Evolutionary conservation across 225 moss, liverwort and hornwort genomes (phyloP).

Genomic region (Straminergon stramineum): DNA sequence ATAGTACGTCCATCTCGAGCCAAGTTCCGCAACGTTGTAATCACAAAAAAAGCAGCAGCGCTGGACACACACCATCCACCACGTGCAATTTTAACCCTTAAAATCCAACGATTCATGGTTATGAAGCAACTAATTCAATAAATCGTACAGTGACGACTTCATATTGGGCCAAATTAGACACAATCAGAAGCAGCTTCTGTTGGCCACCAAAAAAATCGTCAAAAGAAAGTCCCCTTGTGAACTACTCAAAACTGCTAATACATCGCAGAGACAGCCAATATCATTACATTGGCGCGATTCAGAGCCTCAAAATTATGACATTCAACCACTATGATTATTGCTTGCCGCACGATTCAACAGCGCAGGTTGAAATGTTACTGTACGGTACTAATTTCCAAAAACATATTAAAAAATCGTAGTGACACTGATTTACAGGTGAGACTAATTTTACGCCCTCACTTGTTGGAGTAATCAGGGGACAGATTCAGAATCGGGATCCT

Average conservation of each 20-base stretch:
- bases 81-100: neutral
- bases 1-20: slow-evolving; percentile 47
- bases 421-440: neutral
- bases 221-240: neutral
- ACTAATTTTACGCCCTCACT: neutral
- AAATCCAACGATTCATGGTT: neutral
- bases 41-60: slow-evolving; percentile 46
- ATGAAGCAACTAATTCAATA: neutral
- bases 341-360: no score
- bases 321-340: neutral
- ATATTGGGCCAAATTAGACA: neutral
- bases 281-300: neutral
- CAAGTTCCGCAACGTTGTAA: slow-evolving; percentile 36
- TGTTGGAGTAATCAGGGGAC: neutral
- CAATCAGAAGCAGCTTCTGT: neutral
- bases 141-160: neutral
- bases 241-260: neutral
- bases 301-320: neutral
- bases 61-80: slow-evolving; percentile 3
- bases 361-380: neutral
- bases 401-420: neutral
- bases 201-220: no score
- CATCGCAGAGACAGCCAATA: neutral
- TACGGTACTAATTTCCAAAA: neutral
- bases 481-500: neutral